These are phyloP conservation scores for Trichoderma gracile DNA, from an alignment of 2,329 filamentous ascomycete genomes.

Conservation along the genomic window DNA sequence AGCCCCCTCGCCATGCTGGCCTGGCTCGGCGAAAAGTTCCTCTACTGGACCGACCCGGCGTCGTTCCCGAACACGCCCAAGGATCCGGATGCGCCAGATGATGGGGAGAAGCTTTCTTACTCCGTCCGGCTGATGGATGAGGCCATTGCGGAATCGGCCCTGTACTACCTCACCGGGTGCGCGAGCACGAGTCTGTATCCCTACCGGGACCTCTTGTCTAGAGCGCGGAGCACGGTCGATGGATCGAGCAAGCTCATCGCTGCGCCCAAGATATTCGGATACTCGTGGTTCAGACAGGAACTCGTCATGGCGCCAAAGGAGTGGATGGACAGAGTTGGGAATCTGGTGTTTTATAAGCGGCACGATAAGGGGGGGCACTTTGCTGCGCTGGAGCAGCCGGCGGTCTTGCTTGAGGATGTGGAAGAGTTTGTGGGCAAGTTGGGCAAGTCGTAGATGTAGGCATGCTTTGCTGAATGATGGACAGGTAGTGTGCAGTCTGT, in stretches of 20 bases:
- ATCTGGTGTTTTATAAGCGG: slow-evolving; percentile 8
- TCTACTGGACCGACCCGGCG: slow-evolving; percentile 5
- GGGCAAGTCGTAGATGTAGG: not conserved
- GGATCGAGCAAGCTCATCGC: not conserved
- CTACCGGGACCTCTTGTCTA: not conserved
- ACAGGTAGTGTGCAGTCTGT: not conserved
- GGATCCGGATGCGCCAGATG: not conserved
- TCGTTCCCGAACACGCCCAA: not conserved
- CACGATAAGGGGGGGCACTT: slow-evolving; percentile 1
- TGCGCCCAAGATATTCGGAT: not conserved
- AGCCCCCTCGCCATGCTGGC: slow-evolving; percentile 3
- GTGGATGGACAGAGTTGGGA: not conserved
- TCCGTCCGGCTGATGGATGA: slow-evolving; percentile 10
- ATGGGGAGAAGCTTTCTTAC: not conserved
- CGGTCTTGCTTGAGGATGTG: not conserved
- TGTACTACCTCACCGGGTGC: not conserved
- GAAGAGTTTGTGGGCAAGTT: not conserved
- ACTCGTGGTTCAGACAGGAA: not conserved
- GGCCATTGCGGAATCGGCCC: not conserved
- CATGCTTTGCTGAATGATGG: not conserved
- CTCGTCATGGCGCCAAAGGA: not conserved
- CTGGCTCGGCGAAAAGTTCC: slow-evolving; percentile 13
- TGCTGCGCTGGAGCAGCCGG: slow-evolving; percentile 4
- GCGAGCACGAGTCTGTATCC: not conserved
- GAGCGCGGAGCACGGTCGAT: not conserved